Percentiles rank a stretch among this genome's conserved stretches.
These are phyloP conservation scores for Ilyonectria sp. DNA, from an alignment of 2,329 filamentous ascomycete genomes.

Conservation along the genomic window DNA sequence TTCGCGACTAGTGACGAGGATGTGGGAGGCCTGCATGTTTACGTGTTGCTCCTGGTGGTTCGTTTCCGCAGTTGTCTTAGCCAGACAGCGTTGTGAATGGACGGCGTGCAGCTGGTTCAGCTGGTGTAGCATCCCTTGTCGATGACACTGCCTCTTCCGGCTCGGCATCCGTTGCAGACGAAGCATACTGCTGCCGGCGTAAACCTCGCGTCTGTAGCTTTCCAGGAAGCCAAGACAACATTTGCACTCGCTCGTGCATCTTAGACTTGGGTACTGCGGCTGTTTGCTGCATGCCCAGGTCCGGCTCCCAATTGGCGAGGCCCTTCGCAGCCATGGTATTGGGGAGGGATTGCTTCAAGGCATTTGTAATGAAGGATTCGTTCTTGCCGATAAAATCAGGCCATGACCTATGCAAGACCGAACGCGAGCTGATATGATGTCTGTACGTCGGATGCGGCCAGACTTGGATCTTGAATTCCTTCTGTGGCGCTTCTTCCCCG, in stretches of 20 bases:
- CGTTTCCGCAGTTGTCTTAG: not conserved
- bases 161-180: not conserved
- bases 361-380: conserved; percentile 54
- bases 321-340: conserved; percentile 55
- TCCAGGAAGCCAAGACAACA: conserved; percentile 38
- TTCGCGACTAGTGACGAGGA: not conserved
- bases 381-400: conserved; percentile 52
- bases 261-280: conserved; percentile 9
- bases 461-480: conserved; percentile 61
- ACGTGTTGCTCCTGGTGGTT: not conserved
- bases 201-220: conserved; percentile 17
- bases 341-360: conserved; percentile 58
- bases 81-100: not conserved
- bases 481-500: conserved; percentile 35
- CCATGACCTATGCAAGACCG: conserved; percentile 60
- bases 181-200: not conserved
- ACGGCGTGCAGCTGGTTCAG: too few species aligned
- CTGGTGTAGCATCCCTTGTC: not conserved
- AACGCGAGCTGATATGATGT: conserved; percentile 57
- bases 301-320: conserved; percentile 60
- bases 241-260: conserved; percentile 33
- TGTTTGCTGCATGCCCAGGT: conserved; percentile 40
- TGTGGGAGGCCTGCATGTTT: conserved; percentile 1
- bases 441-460: conserved; percentile 56
- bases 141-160: not conserved